Conservation (phyloP, 208 protist genomes). For the Naegleria gruberi region DNA sequence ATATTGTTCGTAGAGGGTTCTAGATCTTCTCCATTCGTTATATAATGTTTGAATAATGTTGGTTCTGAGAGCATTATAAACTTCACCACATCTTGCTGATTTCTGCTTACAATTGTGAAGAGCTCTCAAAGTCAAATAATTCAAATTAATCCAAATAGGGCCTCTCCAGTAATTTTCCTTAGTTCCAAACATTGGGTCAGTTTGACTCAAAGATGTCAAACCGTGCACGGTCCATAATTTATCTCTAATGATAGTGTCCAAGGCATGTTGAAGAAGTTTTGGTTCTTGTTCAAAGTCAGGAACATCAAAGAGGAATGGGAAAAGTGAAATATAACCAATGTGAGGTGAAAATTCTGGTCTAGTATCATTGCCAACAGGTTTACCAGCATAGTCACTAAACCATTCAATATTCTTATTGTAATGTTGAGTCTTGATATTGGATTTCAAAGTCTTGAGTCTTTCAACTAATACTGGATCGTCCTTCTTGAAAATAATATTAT, state of each 20-base stretch:
- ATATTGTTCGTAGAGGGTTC: conserved; percentile 66
- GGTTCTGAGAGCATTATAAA: conserved; percentile 42
- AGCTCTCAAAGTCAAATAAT: conserved; percentile 55
- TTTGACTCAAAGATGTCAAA: conserved; percentile 24
- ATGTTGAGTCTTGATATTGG: conserved; percentile 27
- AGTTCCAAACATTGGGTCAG: conserved; percentile 20
- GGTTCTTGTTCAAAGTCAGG: not conserved
- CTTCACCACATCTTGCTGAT: not conserved
- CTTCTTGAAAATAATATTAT: conserved; percentile 8
- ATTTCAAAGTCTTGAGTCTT: not conserved
- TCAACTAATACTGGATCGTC: not conserved
- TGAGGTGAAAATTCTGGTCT: conserved; percentile 24
- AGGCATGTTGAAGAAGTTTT: not conserved
- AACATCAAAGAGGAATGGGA: conserved; percentile 50
- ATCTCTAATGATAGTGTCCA: conserved; percentile 22
- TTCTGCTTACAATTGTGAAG: conserved; percentile 28
- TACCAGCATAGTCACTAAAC: conserved; percentile 37
- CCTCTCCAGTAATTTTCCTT: conserved; percentile 73
- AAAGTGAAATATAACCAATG: conserved; percentile 58
- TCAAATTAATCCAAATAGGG: conserved; percentile 75
- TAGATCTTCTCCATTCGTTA: conserved; percentile 39
- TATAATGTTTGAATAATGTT: conserved; percentile 47
- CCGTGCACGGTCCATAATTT: conserved; percentile 36
- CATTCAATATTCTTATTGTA: conserved; percentile 29
- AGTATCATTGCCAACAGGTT: not conserved